Conservation (phyloP, 352 stramenopile species). For the Pythium utonaiense region DNA sequence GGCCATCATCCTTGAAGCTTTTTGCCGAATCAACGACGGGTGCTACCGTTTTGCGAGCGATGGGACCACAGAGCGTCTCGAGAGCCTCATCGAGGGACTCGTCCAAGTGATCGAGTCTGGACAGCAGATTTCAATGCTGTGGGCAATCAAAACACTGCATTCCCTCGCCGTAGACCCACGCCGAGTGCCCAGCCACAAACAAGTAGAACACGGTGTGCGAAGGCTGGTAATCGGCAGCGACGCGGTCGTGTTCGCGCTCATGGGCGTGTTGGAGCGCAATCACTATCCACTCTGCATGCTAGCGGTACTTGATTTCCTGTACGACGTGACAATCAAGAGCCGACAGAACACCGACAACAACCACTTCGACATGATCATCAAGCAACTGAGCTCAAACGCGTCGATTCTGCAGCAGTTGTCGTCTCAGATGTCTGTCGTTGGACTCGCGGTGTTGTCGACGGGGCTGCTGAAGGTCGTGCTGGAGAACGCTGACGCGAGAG, state of each 20-base stretch:
- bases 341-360: slow-evolving; percentile 67
- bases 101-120: slow-evolving; percentile 36
- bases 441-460: slow-evolving; percentile 51
- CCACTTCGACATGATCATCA: slow-evolving; percentile 72
- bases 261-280: slow-evolving; percentile 41
- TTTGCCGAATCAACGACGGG: slow-evolving; percentile 68
- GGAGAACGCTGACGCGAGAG: slow-evolving; percentile 57
- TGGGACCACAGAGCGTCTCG: slow-evolving; percentile 29
- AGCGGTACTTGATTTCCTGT: slow-evolving; percentile 55
- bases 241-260: slow-evolving; percentile 52
- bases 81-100: slow-evolving; percentile 9
- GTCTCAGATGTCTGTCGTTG: slow-evolving; percentile 44
- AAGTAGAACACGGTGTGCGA: slow-evolving; percentile 53
- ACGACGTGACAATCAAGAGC: slow-evolving; percentile 59
- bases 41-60: slow-evolving; percentile 64
- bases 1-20: slow-evolving; percentile 60
- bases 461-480: slow-evolving; percentile 69
- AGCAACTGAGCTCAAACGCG: slow-evolving; percentile 52
- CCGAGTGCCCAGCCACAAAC: slow-evolving; percentile 31
- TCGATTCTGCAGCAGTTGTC: slow-evolving; percentile 45
- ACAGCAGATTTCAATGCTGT: slow-evolving; percentile 50
- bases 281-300: slow-evolving; percentile 49
- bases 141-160: slow-evolving; percentile 58
- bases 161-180: slow-evolving; percentile 54
- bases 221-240: slow-evolving; percentile 61